These are phyloP conservation scores for Tolypocladium cylindrosporum DNA, from an alignment of 2,329 filamentous ascomycete species.

Conservation along the genomic window DNA sequence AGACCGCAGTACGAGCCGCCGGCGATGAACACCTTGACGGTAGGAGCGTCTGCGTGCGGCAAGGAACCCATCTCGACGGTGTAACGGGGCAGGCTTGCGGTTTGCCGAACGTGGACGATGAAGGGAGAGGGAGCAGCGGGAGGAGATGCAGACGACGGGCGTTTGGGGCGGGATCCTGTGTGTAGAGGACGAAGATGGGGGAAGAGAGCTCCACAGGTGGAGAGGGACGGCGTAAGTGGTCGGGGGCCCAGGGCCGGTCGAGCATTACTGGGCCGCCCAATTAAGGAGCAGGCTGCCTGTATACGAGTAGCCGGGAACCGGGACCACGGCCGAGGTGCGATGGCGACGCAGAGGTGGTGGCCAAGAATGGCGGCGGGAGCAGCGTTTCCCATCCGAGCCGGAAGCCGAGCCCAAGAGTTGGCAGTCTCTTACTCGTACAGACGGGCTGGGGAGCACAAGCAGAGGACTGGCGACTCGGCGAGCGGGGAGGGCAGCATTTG, in stretches of 20 bases:
- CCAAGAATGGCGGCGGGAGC: neutral
- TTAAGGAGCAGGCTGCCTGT: neutral
- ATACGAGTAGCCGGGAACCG: neutral
- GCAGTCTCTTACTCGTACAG: neutral
- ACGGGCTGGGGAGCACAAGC: neutral
- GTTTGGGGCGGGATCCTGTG: neutral
- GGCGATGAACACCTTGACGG: slow-evolving; percentile 52
- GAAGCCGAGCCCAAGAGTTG: neutral
- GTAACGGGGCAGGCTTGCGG: neutral
- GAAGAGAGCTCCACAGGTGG: neutral
- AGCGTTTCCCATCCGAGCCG: neutral
- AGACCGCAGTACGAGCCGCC: slow-evolving; percentile 68
- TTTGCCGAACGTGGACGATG: neutral
- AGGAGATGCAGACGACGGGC: neutral
- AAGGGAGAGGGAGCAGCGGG: neutral
- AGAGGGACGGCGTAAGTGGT: neutral
- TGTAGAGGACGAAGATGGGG: neutral
- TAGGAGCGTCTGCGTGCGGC: slow-evolving; percentile 14
- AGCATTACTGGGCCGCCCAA: neutral
- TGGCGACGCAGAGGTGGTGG: neutral
- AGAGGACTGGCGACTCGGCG: neutral
- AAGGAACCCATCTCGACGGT: slow-evolving; percentile 18
- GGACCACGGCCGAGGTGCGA: neutral
- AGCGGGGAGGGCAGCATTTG: neutral
- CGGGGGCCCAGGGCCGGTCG: neutral